A percentile compares a stretch with the other conserved stretches of the same genome.
phyloP scores from a whole-genome alignment of 345 rosid species.

The sweet orange (Citrus sinensis) region DVS_A1.0 CM039169.1:26025001-26025500 shows the following conservation, averaged over 20 bases:
- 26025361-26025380: slow-evolving; percentile 30
- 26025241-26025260: slow-evolving; percentile 21
- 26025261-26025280: slow-evolving; percentile 24
- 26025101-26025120: neutral
- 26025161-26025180: slow-evolving; percentile 26
- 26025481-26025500: slow-evolving; percentile 29
- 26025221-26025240: slow-evolving; percentile 26
- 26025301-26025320: slow-evolving; percentile 24
- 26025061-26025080: no score
- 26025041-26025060: no score
- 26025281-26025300: slow-evolving; percentile 17
- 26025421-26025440: slow-evolving; percentile 23
- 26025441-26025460: slow-evolving; percentile 27
- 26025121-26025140: slow-evolving; percentile 3
- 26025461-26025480: slow-evolving; percentile 28
- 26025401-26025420: slow-evolving; percentile 26
- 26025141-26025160: slow-evolving; percentile 28
- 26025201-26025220: slow-evolving; percentile 21
- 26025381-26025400: slow-evolving; percentile 28
- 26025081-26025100: neutral
- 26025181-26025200: slow-evolving; percentile 26
- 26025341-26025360: slow-evolving; percentile 21
- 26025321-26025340: slow-evolving; percentile 26
- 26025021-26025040: no score
- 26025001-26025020: no score